These are phyloP conservation scores for Kingdonia uniflora DNA, from an alignment of 164 flowering plant genomes.

Conservation along the genomic window DNA sequence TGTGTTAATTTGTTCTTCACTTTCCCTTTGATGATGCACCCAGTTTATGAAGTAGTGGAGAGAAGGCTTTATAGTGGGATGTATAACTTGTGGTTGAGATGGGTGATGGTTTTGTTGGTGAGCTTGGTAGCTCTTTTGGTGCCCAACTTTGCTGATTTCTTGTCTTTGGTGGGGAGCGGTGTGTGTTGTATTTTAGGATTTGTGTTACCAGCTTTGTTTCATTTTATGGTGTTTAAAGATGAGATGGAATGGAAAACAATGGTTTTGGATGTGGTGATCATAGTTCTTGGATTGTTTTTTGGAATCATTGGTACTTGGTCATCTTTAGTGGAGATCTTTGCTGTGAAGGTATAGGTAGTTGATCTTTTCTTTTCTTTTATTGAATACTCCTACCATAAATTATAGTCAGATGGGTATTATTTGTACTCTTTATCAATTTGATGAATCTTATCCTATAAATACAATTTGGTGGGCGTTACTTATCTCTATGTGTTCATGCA, in stretches of 20 bases:
- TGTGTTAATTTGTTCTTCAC: slow-evolving; percentile 72
- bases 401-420: too few relatives aligned
- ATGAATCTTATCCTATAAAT: too few relatives aligned
- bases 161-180: slow-evolving; percentile 80
- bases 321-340: slow-evolving; percentile 39
- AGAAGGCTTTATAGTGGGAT: slow-evolving; percentile 45
- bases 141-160: slow-evolving; percentile 86
- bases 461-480: too few relatives aligned
- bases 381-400: too few relatives aligned
- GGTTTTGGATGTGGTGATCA: slow-evolving; percentile 27
- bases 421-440: too few relatives aligned
- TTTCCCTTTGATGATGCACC: slow-evolving; percentile 91
- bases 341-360: too few relatives aligned
- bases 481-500: too few relatives aligned
- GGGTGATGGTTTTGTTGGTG: slow-evolving; percentile 53
- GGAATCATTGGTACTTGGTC: slow-evolving; percentile 51
- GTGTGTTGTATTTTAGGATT: slow-evolving; percentile 59
- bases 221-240: slow-evolving; percentile 49
- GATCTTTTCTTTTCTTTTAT: too few relatives aligned
- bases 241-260: slow-evolving; percentile 30
- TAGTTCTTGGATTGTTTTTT: slow-evolving; percentile 43
- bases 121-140: slow-evolving; percentile 66
- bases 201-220: slow-evolving; percentile 80
- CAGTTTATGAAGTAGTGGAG: slow-evolving; percentile 79
- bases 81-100: slow-evolving; percentile 61